Evolutionary conservation across 495 filamentous ascomycete species (phyloP).

Genomic region (Patellaria atrata): DNA sequence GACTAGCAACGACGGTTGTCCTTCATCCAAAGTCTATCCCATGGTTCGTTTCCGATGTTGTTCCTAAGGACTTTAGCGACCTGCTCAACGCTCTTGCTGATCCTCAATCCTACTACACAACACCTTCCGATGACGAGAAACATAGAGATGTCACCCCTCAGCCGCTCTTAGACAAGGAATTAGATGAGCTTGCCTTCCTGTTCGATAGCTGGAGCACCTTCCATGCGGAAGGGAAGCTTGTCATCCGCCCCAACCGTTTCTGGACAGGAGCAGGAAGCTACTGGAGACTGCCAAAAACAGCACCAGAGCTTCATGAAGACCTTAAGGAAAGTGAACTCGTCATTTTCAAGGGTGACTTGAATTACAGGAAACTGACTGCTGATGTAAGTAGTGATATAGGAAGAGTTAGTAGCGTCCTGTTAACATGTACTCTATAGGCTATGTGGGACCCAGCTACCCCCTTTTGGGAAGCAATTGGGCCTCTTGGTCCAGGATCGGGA

Average conservation of each 20-base stretch:
- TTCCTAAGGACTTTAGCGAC: constrained; percentile 68
- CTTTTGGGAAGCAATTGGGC: constrained; percentile 75
- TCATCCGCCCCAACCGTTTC: constrained; percentile 67
- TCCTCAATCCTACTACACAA: constrained; percentile 59
- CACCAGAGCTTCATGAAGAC: constrained; percentile 55
- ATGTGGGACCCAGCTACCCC: constrained; percentile 79
- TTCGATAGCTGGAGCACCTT: constrained; percentile 67
- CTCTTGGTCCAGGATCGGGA: constrained; percentile 64
- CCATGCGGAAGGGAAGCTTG: constrained; percentile 67
- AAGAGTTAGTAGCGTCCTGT: no score
- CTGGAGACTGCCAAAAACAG: constrained; percentile 65
- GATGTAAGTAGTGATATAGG: constrained; percentile 77
- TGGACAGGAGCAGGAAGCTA: constrained; percentile 79
- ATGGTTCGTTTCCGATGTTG: constrained; percentile 95
- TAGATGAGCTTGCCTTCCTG: constrained; percentile 52
- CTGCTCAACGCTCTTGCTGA: constrained; percentile 62
- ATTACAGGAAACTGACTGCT: constrained; percentile 79
- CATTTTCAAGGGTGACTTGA: constrained; percentile 92
- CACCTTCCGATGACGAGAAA: constrained; percentile 48
- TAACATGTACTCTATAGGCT: constrained; percentile 40
- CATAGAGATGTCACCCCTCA: constrained; percentile 37
- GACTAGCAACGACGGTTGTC: constrained; percentile 73
- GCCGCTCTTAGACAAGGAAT: constrained; percentile 51
- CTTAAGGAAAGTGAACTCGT: constrained; percentile 78
- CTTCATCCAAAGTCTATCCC: constrained; percentile 88